Percentiles rank a stretch among this genome's conserved stretches.
Conservation (phyloP, 2,329 filamentous ascomycete species). For the Arthrinium puccinioides region DNA sequence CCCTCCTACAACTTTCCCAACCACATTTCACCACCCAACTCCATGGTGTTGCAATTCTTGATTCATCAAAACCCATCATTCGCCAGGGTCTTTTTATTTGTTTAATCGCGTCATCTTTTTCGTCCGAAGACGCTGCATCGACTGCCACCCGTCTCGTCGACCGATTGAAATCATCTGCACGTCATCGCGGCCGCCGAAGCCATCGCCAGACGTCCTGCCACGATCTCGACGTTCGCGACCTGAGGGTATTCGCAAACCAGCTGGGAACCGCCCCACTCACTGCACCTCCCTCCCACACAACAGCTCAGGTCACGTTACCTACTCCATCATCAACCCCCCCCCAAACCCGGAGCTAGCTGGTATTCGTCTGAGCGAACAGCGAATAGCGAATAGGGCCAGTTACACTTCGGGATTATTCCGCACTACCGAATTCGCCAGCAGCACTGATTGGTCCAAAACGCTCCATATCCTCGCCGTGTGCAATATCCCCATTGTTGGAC, state of each 20-base stretch:
- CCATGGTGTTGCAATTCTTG: slow-evolving; percentile 22
- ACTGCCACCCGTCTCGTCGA: slow-evolving; percentile 10
- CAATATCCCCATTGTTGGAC: too few relatives aligned
- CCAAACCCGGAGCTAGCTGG: too few relatives aligned
- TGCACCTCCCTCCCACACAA: too few relatives aligned
- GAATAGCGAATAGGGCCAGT: too few relatives aligned
- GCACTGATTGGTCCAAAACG: too few relatives aligned
- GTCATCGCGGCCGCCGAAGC: too few relatives aligned
- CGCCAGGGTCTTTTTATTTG: slow-evolving; percentile 21
- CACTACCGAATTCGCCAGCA: too few relatives aligned
- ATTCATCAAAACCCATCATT: slow-evolving; percentile 29
- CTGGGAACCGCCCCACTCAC: background rate
- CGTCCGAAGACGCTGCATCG: slow-evolving; percentile 16
- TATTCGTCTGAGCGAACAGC: too few relatives aligned
- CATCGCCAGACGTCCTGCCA: background rate
- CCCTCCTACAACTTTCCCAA: slow-evolving; percentile 15
- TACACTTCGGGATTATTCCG: too few relatives aligned
- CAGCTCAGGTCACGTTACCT: slow-evolving; percentile 4
- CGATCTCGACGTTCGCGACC: slow-evolving; percentile 4
- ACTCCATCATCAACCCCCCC: slow-evolving; percentile 2
- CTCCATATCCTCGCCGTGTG: too few relatives aligned
- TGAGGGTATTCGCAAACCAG: slow-evolving; percentile 9
- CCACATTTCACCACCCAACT: slow-evolving; percentile 21
- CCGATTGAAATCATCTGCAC: too few relatives aligned
- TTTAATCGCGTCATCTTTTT: slow-evolving; percentile 16